Evolutionary conservation across 371 early-diverging fungal species (phyloP), one percentile per base, ranked within the genome.

Genomic region (Mortierella sp.): DNA sequence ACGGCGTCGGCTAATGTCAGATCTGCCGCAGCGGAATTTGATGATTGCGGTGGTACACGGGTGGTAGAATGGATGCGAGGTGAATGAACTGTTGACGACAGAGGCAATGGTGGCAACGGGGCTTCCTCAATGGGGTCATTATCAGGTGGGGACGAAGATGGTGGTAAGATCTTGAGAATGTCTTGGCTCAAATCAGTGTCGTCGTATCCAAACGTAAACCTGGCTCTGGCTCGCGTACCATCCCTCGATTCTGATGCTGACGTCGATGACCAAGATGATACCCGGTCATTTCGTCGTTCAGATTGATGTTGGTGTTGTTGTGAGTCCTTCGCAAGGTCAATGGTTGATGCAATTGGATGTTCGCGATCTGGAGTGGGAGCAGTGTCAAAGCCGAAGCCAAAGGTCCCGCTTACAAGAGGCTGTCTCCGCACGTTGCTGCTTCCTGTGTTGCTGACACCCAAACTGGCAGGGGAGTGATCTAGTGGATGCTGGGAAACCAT

Each of bases 201-300:
- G 27, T 57, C 57, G 52, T 61, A 67, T 16, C 68, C 68, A 46
- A 67, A 67, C 4, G 68, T 68, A 39, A 52, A 68, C 43, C 61
- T 41, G 6, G 62, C 57, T 19, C 46, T 56, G 19, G 41, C 24
- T 21, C 43, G 40, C 27, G 6, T 28, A 28, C 34, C 34, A 34
- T 34, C 34, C 7, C 34, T 34, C 4, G n/a, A n/a, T n/a, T 10
- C 10, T 34, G 34, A 7, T 34, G 4, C 34, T 34, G 57, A 14
- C 27, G 43, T 45, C 16, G 46, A 24, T 25, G 64, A 55, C 39
- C 49, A 45, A 3, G 47, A 21, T 17, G 29, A 2, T 24, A 2
- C 28, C 6, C 27, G 46, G 13, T 12, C 28, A 27, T 51, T 14
- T n/a, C 22, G 21, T 22, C 10, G 7, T 34, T 34, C 10, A 10